Conservation (phyloP, 768 basidiomycete species). For the Obba rivulosa region DNA sequence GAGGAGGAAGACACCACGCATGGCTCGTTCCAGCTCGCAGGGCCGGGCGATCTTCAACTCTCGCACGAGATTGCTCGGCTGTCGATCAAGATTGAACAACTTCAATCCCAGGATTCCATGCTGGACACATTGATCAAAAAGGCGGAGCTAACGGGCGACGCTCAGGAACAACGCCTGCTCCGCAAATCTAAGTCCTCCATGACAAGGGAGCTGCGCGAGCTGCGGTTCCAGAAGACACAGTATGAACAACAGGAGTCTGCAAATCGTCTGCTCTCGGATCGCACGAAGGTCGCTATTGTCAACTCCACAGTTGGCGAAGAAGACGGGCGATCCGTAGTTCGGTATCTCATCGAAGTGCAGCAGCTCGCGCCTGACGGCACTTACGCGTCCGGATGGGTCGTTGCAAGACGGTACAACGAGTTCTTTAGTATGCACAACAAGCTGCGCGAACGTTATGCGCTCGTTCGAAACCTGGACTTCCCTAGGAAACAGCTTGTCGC, state of each 20-base stretch:
- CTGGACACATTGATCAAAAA: constrained; percentile 88
- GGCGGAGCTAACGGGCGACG: constrained; percentile 90
- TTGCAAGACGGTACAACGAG: constrained; percentile 92
- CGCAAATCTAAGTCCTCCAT: constrained; percentile 78
- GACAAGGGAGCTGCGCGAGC: constrained; percentile 74
- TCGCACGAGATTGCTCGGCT: constrained; percentile 83
- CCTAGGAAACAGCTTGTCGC: constrained; percentile 92
- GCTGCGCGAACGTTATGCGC: constrained; percentile 66
- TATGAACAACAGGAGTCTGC: constrained; percentile 94
- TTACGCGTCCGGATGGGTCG: constrained; percentile 85
- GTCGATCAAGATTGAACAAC: constrained; percentile 64
- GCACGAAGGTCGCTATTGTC: constrained; percentile 81
- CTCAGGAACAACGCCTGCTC: constrained; percentile 78
- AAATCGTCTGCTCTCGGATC: constrained; percentile 77
- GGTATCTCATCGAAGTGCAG: constrained; percentile 89
- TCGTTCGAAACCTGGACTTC: constrained; percentile 74
- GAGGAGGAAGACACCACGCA: constrained; percentile 39
- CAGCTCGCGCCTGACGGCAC: constrained; percentile 77
- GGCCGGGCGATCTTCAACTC: constrained; percentile 85
- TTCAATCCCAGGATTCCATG: constrained; percentile 78
- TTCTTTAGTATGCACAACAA: constrained; percentile 87
- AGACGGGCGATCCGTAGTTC: constrained; percentile 83
- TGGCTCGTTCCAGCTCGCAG: constrained; percentile 67
- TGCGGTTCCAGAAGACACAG: constrained; percentile 86
- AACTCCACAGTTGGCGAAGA: constrained; percentile 80